These are phyloP conservation scores for Fremontodendron californicum DNA, from an alignment of 345 rosid species.

Conservation along the genomic window DNA sequence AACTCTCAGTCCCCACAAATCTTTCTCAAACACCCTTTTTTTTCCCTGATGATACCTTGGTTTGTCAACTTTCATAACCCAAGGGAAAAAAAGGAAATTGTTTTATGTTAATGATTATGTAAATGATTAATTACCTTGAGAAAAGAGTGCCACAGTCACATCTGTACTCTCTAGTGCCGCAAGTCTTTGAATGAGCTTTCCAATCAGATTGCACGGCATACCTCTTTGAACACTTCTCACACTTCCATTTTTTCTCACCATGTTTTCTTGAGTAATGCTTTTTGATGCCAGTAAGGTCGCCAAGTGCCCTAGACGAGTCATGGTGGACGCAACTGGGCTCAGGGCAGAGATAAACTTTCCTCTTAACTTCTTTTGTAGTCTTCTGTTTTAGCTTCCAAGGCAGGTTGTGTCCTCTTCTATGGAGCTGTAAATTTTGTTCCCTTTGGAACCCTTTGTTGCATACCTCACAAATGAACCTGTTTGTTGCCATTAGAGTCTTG, in stretches of 20 bases:
- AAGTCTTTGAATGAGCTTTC: slow-evolving; percentile 88
- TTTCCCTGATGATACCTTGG: neutral
- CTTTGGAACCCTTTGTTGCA: slow-evolving; percentile 89
- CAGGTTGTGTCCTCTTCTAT: slow-evolving; percentile 83
- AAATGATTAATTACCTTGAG: slow-evolving; percentile 52
- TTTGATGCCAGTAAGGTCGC: slow-evolving; percentile 81
- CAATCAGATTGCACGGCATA: slow-evolving; percentile 87
- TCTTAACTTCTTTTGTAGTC: slow-evolving; percentile 71
- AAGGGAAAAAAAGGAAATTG: neutral
- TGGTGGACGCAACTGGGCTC: slow-evolving; percentile 88
- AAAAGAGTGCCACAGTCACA: slow-evolving; percentile 90
- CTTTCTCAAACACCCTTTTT: neutral
- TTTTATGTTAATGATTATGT: neutral
- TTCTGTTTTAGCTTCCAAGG: slow-evolving; percentile 88
- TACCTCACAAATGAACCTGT: slow-evolving; percentile 83
- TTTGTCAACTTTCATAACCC: neutral
- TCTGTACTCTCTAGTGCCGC: slow-evolving; percentile 79
- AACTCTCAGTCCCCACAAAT: neutral
- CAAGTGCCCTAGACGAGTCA: slow-evolving; percentile 76
- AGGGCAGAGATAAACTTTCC: slow-evolving; percentile 80
- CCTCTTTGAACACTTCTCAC: slow-evolving; percentile 74
- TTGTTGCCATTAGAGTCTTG: slow-evolving; percentile 83
- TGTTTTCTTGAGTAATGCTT: slow-evolving; percentile 79
- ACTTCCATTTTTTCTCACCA: slow-evolving; percentile 90
- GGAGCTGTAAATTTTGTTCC: slow-evolving; percentile 82